phyloP scores from a whole-genome alignment of 108 stramenopile species.

The Skeletonema costatum region DNA sequence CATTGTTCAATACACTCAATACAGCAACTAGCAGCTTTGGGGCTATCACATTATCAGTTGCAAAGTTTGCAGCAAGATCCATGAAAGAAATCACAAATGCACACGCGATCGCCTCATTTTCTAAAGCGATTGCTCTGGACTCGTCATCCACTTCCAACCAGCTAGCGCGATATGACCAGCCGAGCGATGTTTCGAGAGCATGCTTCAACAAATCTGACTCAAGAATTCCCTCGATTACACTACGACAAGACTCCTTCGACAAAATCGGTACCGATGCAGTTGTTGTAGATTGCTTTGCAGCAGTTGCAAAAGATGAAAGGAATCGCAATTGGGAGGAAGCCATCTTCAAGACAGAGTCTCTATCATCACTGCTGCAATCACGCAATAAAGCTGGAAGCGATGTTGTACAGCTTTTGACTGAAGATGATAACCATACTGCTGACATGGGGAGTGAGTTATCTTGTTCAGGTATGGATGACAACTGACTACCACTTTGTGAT shows the following conservation, averaged over 20 bases:
- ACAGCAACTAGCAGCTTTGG: background rate
- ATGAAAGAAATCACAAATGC: slow-evolving; percentile 33
- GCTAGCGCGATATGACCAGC: slow-evolving; percentile 18
- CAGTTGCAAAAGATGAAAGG: slow-evolving; percentile 36
- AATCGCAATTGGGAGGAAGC: slow-evolving; percentile 38
- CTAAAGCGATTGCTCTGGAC: slow-evolving; percentile 10
- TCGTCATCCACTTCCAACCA: slow-evolving; percentile 8
- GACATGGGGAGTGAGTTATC: slow-evolving; percentile 24
- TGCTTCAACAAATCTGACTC: slow-evolving; percentile 20
- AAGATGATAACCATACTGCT: slow-evolving; percentile 48
- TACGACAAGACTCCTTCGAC: slow-evolving; percentile 21
- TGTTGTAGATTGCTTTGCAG: slow-evolving; percentile 32
- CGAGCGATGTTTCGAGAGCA: slow-evolving; percentile 28
- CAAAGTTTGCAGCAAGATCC: slow-evolving; percentile 14
- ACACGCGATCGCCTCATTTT: slow-evolving; percentile 44
- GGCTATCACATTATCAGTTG: background rate
- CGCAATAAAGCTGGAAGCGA: slow-evolving; percentile 14
- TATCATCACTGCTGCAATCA: background rate
- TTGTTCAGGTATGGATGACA: slow-evolving; percentile 2
- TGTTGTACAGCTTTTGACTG: slow-evolving; percentile 16
- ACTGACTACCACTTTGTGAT: background rate
- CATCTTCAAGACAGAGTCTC: slow-evolving; percentile 16
- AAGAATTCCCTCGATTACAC: slow-evolving; percentile 18
- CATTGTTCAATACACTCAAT: slow-evolving; percentile 1
- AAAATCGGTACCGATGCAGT: slow-evolving; percentile 26